Evolutionary conservation across 2,329 filamentous ascomycete species (phyloP), one percentile per base, ranked within the genome.

Genomic region (Diplodia mutila): DNA sequence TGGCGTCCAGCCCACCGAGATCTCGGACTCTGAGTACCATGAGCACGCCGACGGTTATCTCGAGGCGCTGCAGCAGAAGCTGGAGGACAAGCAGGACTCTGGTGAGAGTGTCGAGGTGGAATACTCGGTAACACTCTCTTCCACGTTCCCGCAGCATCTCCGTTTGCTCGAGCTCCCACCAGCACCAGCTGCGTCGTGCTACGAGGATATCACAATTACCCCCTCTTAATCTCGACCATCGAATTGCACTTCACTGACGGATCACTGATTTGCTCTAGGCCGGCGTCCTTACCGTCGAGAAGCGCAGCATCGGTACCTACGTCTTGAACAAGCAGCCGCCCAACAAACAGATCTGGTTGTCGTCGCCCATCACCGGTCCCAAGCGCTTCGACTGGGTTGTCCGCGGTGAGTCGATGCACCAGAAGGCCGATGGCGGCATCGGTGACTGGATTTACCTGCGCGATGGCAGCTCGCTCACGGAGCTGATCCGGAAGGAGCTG

Each of bases 311-410:
- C 61, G 93, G 94, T 70, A 94, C 88, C 34, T 99, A 96, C 77
- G 92, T 99, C 69, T 86, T 99, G 81, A 99, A 99, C 87, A 99
- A 99, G 81, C 95, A 99, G 80, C 95, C 95, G 0, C 93, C 94
- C 23, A 98, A 97, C 85, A 95, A 93, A 84, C 95, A 90, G 75
- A 97, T 99, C 76, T 99, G 95, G 95, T 88, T 98, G 54, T 95
- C 92, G 46, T 97, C 93, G 52, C 95, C 95, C 4, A 84, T 93
- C 65, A 94, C 92, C 6, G 95, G 95, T 0, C 95, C 95, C 16
- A 97, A 97, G 82, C 90, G 94, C 68, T 99, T 90, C 82, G 94
- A 98, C 79, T 99, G 92, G 87, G 91, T 97, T 66, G 78, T 94
- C 61, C 73, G 83, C 55, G 88, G 89, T 68, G 92, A 95, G 73